A percentile compares a stretch with the other conserved stretches of the same genome.
Evolutionary conservation across 164 flowering plant genomes (phyloP).

Genomic region (Stephania cephalantha): DNA sequence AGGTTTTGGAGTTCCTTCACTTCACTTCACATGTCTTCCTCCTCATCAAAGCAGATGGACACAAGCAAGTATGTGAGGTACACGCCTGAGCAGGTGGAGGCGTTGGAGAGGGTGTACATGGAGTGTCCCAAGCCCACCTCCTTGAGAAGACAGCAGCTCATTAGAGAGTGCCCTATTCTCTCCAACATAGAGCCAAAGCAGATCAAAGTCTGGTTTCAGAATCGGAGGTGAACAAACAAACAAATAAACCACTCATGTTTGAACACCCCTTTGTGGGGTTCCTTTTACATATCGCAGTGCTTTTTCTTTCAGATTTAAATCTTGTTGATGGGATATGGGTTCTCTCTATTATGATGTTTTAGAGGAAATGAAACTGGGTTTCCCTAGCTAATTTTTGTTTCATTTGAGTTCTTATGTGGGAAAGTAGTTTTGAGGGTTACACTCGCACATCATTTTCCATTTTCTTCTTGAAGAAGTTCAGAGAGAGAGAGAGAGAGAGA

Average conservation of each 20-base stretch:
- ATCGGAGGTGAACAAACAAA: slow-evolving; percentile 42
- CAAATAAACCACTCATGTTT: neutral
- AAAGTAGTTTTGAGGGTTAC: neutral
- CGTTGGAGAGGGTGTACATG: slow-evolving; percentile 57
- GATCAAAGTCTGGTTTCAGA: slow-evolving; percentile 89
- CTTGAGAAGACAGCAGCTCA: slow-evolving; percentile 58
- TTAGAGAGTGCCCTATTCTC: slow-evolving; percentile 65
- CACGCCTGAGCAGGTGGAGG: slow-evolving; percentile 74
- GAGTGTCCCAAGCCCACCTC: slow-evolving; percentile 82
- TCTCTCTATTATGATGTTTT: neutral
- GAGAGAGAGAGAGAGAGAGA: neutral
- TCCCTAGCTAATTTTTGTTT: neutral
- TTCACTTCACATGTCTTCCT: neutral
- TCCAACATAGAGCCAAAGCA: slow-evolving; percentile 77
- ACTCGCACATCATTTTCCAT: neutral
- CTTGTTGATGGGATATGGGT: neutral
- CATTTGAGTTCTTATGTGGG: neutral
- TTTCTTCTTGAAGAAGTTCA: neutral
- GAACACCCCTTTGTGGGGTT: neutral
- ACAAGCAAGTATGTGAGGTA: slow-evolving; percentile 65
- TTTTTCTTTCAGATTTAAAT: neutral
- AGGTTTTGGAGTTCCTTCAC: neutral
- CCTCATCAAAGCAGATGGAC: slow-evolving; percentile 18
- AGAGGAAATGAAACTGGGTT: neutral
- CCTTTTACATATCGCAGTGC: neutral